phyloP scores from a whole-genome alignment of 441 rosid species.

The Gossypium trilobum region DNA sequence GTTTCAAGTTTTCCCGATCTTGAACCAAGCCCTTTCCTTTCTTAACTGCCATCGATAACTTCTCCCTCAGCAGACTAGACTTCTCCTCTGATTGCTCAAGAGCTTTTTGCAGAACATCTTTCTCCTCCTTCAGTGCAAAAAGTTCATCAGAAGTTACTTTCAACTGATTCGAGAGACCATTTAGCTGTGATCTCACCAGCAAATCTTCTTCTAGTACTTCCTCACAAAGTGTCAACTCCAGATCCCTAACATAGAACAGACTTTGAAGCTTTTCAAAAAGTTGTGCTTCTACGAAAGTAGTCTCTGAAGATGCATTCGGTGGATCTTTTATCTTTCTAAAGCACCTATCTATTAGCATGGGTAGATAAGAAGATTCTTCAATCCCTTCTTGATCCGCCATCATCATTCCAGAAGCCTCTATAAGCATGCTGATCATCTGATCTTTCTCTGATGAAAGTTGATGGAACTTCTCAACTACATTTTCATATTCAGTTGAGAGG shows the following conservation, averaged over 20 bases:
- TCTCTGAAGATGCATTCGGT: constrained; percentile 25
- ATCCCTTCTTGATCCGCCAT: constrained; percentile 27
- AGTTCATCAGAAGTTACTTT: constrained; percentile 35
- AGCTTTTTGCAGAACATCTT: constrained; percentile 44
- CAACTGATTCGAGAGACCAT: constrained; percentile 34
- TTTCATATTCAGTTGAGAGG: constrained; percentile 32
- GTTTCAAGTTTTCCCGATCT: constrained; percentile 69
- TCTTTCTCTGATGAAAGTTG: constrained; percentile 47
- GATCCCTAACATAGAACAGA: constrained; percentile 55
- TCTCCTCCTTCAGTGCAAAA: constrained; percentile 47
- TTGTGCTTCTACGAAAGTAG: constrained; percentile 32
- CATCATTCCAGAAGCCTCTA: constrained; percentile 49
- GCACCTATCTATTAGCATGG: constrained; percentile 43
- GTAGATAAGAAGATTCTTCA: constrained; percentile 29
- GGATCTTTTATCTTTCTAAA: constrained; percentile 47
- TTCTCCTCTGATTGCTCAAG: constrained; percentile 79
- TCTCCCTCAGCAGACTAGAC: constrained; percentile 64
- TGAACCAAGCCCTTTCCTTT: constrained; percentile 91
- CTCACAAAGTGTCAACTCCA: constrained; percentile 53
- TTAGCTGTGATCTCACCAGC: constrained; percentile 36
- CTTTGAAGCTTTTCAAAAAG: constrained; percentile 49
- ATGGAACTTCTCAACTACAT: constrained; percentile 34
- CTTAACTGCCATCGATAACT: constrained; percentile 85
- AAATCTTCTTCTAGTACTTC: constrained; percentile 56
- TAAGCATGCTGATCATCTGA: constrained; percentile 41